Conservation (phyloP, 2,329 filamentous ascomycete genomes). For the Calonectria pauciramosa region DNA sequence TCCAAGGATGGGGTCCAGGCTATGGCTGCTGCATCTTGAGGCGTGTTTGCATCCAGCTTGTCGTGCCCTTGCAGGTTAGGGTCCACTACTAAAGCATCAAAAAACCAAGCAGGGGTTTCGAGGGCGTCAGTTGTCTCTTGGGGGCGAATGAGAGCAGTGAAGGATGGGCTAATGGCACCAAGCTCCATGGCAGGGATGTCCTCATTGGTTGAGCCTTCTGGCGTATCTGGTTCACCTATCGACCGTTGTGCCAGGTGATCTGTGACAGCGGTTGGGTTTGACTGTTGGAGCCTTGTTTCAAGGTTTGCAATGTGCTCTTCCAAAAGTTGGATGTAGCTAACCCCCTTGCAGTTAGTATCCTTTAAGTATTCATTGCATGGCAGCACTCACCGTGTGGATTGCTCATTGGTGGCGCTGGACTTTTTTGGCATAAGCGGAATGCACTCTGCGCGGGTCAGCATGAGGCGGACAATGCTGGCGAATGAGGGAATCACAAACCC, state of each 20-base stretch:
- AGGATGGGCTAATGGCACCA: background rate
- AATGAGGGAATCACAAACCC: background rate
- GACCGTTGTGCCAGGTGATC: background rate
- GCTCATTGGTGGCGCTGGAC: background rate
- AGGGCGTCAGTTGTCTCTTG: background rate
- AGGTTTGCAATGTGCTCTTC: constrained; percentile 4
- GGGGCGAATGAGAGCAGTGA: background rate
- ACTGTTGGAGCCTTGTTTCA: background rate
- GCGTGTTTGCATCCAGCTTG: background rate
- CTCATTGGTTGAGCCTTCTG: background rate
- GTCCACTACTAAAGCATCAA: background rate
- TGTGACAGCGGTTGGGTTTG: background rate
- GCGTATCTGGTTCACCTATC: background rate
- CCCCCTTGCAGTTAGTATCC: background rate
- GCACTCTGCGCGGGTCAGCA: background rate
- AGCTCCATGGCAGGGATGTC: background rate
- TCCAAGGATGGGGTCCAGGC: background rate
- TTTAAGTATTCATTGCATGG: background rate
- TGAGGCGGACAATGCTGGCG: background rate
- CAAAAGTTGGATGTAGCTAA: background rate
- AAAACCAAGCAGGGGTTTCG: background rate
- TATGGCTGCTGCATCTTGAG: background rate
- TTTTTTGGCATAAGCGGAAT: constrained; percentile 4
- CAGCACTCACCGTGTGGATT: background rate
- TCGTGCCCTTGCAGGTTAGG: background rate